phyloP scores from a whole-genome alignment of 208 protist genomes.

The Leishmania amazonensis region DNA sequence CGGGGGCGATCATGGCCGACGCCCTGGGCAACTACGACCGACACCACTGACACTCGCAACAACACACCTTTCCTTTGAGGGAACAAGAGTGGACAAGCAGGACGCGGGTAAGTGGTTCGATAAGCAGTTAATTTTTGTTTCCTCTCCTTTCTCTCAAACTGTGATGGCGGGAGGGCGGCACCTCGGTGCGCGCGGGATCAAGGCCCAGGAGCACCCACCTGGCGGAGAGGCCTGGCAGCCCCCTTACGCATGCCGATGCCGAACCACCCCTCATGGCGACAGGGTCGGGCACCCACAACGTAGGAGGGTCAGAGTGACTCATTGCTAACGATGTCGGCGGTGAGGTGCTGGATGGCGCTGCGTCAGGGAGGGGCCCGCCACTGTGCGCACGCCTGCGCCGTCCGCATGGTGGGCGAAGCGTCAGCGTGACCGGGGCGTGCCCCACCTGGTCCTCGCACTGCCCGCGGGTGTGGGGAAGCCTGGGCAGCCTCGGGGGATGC shows the following conservation, averaged over 20 bases:
- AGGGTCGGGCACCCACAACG: not conserved
- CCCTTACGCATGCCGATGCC: not conserved
- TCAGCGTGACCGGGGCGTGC: not conserved
- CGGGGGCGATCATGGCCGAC: conserved; percentile 81
- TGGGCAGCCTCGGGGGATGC: not conserved
- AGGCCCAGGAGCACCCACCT: not conserved
- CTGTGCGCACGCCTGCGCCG: not conserved
- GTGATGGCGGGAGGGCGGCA: not conserved
- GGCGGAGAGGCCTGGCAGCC: not conserved
- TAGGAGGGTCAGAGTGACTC: not conserved
- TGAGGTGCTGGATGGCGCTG: not conserved
- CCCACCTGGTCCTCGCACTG: not conserved
- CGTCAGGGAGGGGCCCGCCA: not conserved
- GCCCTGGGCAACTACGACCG: conserved; percentile 74
- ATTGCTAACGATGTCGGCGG: not conserved
- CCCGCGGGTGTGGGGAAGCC: not conserved
- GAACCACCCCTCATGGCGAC: not conserved
- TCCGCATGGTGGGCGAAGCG: not conserved
- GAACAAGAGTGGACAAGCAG: not conserved
- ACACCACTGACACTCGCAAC: conserved; percentile 20
- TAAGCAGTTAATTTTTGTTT: not conserved
- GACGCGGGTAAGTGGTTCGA: not conserved
- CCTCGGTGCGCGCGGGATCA: not conserved
- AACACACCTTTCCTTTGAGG: not conserved
- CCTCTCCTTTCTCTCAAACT: not conserved